Evolutionary conservation across 345 rosid genomes (phyloP).

Genomic region (Eucalyptus cloeziana): DNA sequence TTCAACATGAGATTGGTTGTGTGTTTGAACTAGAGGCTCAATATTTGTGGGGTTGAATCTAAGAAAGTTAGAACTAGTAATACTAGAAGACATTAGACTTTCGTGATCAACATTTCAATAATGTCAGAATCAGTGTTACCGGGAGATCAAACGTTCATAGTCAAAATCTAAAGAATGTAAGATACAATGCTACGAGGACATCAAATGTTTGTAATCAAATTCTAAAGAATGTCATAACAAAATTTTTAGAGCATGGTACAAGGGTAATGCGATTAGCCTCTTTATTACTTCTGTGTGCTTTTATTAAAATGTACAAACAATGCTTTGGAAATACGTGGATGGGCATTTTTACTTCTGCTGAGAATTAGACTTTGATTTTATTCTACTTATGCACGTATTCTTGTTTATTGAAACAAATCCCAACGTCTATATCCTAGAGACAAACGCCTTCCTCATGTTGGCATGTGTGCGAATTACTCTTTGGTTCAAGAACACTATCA

Average conservation of each 20-base stretch:
- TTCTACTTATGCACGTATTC: background rate
- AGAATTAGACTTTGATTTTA: background rate
- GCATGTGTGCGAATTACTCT: accelerated
- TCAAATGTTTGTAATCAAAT: accelerated
- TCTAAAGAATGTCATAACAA: accelerated
- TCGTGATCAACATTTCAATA: too few species aligned
- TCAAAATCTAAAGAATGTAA: accelerated
- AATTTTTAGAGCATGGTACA: background rate
- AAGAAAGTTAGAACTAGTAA: accelerated
- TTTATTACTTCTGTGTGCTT: accelerated
- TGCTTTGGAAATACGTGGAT: accelerated
- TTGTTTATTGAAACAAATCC: background rate
- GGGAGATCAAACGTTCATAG: too few species aligned
- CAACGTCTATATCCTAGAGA: accelerated
- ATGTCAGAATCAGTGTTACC: accelerated
- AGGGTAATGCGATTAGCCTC: accelerated
- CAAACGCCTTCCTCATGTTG: background rate
- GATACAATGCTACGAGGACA: accelerated
- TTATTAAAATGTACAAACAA: background rate
- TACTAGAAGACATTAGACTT: accelerated
- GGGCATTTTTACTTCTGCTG: accelerated
- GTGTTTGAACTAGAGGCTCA: accelerated
- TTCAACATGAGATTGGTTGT: accelerated
- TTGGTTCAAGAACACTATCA: background rate
- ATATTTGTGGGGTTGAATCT: accelerated